Conservation (phyloP, 441 rosid genomes). For the Mallotus japonicus region DNA sequence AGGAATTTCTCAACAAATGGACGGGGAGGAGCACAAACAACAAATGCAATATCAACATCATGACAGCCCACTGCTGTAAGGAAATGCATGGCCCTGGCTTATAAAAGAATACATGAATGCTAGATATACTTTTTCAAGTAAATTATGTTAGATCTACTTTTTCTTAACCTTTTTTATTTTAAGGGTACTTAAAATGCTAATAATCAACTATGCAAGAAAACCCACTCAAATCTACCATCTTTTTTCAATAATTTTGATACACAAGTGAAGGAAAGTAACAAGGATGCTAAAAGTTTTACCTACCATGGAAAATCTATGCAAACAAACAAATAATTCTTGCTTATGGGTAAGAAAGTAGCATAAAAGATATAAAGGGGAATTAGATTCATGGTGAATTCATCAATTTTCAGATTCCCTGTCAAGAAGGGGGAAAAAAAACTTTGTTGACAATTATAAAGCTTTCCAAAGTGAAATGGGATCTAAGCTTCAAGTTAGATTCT, state of each 20-base stretch:
- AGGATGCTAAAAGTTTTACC: too few relatives aligned
- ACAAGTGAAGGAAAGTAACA: not conserved
- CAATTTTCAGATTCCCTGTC: slow-evolving; percentile 3
- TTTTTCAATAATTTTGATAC: not conserved
- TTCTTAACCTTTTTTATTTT: not conserved
- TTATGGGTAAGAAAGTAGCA: not conserved
- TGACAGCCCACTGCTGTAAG: slow-evolving; percentile 30
- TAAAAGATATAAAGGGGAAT: not conserved
- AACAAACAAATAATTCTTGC: not conserved
- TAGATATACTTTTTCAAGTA: not conserved
- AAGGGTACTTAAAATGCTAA: not conserved
- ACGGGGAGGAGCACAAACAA: slow-evolving; percentile 15
- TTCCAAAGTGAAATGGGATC: not conserved
- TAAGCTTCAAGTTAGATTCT: slow-evolving; percentile 4
- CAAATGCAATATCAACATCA: slow-evolving; percentile 34
- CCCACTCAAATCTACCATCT: not conserved
- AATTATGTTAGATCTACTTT: slow-evolving; percentile 18
- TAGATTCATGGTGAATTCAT: slow-evolving; percentile 10
- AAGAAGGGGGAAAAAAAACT: not conserved
- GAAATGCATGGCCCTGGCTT: not conserved
- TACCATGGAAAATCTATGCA: too few relatives aligned
- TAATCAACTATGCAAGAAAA: slow-evolving; percentile 21
- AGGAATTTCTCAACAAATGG: not conserved
- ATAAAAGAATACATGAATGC: not conserved
- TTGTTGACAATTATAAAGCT: not conserved